phyloP scores from a whole-genome alignment of 2,329 filamentous ascomycete genomes.

The Venturia carpophila region DNA sequence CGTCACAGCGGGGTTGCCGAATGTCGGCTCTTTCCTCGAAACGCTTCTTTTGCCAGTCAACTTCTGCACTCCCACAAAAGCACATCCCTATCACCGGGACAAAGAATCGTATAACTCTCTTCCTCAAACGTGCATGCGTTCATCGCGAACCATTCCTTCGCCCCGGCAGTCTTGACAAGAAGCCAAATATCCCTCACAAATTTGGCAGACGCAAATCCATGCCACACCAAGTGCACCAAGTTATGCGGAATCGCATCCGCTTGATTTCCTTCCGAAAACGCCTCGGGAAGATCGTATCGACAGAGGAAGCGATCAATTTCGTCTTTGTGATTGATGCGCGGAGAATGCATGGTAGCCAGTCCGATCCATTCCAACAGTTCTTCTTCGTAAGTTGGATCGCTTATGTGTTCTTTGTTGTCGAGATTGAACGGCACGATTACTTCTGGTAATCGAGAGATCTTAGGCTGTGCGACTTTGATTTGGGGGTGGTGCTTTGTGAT shows the following conservation, averaged over 20 bases:
- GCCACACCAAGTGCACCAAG: slow-evolving; percentile 36
- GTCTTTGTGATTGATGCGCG: slow-evolving; percentile 52
- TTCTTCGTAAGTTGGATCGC: slow-evolving; percentile 41
- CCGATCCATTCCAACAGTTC: slow-evolving; percentile 69
- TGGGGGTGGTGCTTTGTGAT: slow-evolving; percentile 22
- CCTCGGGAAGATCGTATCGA: slow-evolving; percentile 53
- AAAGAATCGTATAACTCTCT: slow-evolving; percentile 27
- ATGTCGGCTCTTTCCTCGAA: not conserved
- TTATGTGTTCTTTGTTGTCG: slow-evolving; percentile 15
- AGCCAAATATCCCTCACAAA: slow-evolving; percentile 29
- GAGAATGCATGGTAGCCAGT: slow-evolving; percentile 57
- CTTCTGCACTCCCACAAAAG: slow-evolving; percentile 27
- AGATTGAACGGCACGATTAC: slow-evolving; percentile 27
- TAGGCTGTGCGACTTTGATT: slow-evolving; percentile 22
- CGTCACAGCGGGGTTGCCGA: not conserved
- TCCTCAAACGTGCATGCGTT: slow-evolving; percentile 26
- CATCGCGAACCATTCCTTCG: slow-evolving; percentile 28
- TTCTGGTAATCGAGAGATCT: slow-evolving; percentile 23
- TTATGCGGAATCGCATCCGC: slow-evolving; percentile 16
- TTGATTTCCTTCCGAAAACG: slow-evolving; percentile 20
- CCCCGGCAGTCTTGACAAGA: slow-evolving; percentile 22
- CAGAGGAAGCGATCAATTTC: slow-evolving; percentile 60
- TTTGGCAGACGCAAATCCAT: slow-evolving; percentile 34
- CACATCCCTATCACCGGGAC: slow-evolving; percentile 22
- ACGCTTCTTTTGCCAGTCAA: not conserved